These are phyloP conservation scores for Chlorella sp. DNA, from an alignment of 139 green algal species.

Conservation along the genomic window DNA sequence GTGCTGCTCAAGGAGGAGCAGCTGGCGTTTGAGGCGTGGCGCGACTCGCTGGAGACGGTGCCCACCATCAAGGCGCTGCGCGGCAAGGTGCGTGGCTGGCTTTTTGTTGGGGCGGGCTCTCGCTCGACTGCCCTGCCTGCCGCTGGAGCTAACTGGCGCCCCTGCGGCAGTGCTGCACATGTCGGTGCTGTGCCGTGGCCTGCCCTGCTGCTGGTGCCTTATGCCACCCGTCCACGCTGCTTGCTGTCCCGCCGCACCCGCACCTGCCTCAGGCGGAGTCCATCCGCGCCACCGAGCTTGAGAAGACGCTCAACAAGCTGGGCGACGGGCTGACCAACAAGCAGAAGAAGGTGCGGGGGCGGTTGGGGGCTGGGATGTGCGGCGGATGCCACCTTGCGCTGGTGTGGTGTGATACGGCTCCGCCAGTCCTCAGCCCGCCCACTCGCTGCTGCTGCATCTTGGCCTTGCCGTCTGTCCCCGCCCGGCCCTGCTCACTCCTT, in stretches of 20 bases:
- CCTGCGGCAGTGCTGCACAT: no score
- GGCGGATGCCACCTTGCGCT: no score
- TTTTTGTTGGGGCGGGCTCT: no score
- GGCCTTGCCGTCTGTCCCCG: no score
- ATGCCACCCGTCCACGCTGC: no score
- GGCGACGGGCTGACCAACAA: slow-evolving; percentile 97
- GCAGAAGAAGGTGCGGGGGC: slow-evolving; percentile 73
- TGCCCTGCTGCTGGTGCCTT: no score
- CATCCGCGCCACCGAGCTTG: slow-evolving; percentile 91
- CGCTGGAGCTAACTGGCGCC: no score
- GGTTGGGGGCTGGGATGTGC: neutral
- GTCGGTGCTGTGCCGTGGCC: no score
- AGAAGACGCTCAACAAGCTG: slow-evolving; percentile 90
- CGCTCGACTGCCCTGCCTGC: no score
- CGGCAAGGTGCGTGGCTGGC: slow-evolving; percentile 78
- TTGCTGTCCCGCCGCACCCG: no score
- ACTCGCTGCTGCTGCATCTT: neutral
- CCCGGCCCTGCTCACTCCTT: neutral
- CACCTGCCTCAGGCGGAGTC: slow-evolving; percentile 86
- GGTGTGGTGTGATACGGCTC: no score
- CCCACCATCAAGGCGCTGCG: slow-evolving; percentile 99
- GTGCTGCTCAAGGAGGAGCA: slow-evolving; percentile 73
- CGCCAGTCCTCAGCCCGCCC: neutral
- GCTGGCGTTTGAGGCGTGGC: slow-evolving; percentile 94
- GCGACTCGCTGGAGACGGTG: slow-evolving; percentile 97